Evolutionary conservation across 768 basidiomycete species (phyloP).

Genomic region (Trametes cinnabarina): DNA sequence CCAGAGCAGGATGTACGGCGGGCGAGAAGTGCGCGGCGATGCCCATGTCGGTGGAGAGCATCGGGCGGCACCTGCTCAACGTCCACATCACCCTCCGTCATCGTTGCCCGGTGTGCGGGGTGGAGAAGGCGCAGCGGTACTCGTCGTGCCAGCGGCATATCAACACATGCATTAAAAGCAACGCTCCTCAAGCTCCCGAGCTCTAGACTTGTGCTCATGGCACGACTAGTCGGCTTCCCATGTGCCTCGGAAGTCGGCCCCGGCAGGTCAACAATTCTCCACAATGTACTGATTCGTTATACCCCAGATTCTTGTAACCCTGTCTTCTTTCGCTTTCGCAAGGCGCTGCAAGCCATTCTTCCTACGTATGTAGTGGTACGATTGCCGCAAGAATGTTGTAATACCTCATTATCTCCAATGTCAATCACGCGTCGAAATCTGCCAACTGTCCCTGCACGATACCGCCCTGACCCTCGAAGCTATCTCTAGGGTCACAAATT

Average conservation of each 20-base stretch:
- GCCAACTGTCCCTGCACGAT: too few relatives aligned
- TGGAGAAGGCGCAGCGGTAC: constrained; percentile 7
- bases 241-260: too few relatives aligned
- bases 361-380: neutral
- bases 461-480: too few relatives aligned
- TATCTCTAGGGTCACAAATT: too few relatives aligned
- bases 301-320: neutral
- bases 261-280: too few relatives aligned
- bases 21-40: neutral
- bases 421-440: too few relatives aligned
- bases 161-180: neutral
- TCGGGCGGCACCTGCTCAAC: constrained; percentile 11
- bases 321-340: neutral
- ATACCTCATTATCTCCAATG: neutral
- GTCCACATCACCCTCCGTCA: neutral
- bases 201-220: too few relatives aligned
- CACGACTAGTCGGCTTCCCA: too few relatives aligned
- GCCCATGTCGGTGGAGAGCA: constrained; percentile 9
- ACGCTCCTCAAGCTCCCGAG: too few relatives aligned
- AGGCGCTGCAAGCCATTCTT: neutral
- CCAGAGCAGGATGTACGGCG: neutral
- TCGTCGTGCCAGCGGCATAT: constrained; percentile 13
- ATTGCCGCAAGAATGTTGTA: neutral
- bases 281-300: too few relatives aligned
- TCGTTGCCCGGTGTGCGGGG: constrained; percentile 2